phyloP scores from a whole-genome alignment of 1,284 basidiomycete genomes.

The Cystobasidiaceae sp. region DNA sequence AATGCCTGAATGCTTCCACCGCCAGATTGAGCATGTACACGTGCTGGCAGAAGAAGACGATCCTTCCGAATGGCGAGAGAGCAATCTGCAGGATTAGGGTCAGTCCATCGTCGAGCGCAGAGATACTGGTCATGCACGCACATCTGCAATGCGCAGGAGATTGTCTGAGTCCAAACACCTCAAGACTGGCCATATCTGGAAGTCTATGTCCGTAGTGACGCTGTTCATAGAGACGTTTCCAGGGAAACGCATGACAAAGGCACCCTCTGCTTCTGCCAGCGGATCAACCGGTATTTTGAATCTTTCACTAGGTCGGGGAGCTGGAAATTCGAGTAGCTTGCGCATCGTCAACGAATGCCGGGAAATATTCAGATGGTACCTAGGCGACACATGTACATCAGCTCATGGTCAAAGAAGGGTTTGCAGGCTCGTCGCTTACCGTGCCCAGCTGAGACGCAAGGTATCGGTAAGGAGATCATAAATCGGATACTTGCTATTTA shows the following conservation, averaged over 20 bases:
- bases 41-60: slow-evolving; percentile 84
- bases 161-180: slow-evolving; percentile 90
- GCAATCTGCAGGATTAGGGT: slow-evolving; percentile 67
- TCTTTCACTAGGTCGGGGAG: slow-evolving; percentile 43
- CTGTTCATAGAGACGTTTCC: slow-evolving; percentile 21
- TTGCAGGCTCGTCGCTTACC: neutral
- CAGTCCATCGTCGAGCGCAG: slow-evolving; percentile 40
- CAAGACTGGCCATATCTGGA: slow-evolving; percentile 96
- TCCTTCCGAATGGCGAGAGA: slow-evolving; percentile 80
- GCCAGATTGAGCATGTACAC: slow-evolving; percentile 66
- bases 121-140: neutral
- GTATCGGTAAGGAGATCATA: slow-evolving; percentile 46
- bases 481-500: slow-evolving; percentile 42
- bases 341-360: slow-evolving; percentile 47
- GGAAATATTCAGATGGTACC: slow-evolving; percentile 46
- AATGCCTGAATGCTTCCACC: slow-evolving; percentile 67
- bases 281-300: slow-evolving; percentile 34
- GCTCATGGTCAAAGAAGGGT: neutral
- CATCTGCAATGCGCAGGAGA: slow-evolving; percentile 84
- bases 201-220: slow-evolving; percentile 53
- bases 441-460: slow-evolving; percentile 46
- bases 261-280: slow-evolving; percentile 14
- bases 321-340: slow-evolving; percentile 44
- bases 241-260: neutral
- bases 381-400: neutral